These are phyloP conservation scores for Glarea lozoyensis DNA, from an alignment of 495 filamentous ascomycete species.

Conservation along the genomic window DNA sequence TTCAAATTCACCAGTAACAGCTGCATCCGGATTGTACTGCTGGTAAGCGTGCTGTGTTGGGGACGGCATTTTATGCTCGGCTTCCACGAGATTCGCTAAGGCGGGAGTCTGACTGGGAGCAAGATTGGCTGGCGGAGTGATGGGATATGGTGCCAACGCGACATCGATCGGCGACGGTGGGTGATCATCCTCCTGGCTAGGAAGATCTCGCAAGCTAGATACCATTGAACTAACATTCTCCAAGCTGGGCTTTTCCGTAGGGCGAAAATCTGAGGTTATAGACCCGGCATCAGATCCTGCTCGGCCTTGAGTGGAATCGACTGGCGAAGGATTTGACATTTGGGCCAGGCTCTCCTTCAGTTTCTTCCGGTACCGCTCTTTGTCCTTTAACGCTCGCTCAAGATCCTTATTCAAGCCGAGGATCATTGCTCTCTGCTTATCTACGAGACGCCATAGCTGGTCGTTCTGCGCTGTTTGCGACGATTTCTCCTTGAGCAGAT, in stretches of 20 bases:
- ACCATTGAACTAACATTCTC: slow-evolving; percentile 11
- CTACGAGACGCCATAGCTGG: slow-evolving; percentile 89
- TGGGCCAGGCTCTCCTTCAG: slow-evolving; percentile 65
- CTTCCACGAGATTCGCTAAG: slow-evolving; percentile 15
- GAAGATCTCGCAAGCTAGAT: slow-evolving; percentile 14
- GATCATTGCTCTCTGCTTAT: slow-evolving; percentile 92
- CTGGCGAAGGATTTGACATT: slow-evolving; percentile 30
- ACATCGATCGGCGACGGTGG: slow-evolving; percentile 41
- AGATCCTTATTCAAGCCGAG: slow-evolving; percentile 91
- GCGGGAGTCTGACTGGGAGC: slow-evolving; percentile 3
- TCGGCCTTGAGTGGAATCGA: slow-evolving; percentile 19
- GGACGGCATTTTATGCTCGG: slow-evolving; percentile 41
- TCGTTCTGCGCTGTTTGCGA: slow-evolving; percentile 79
- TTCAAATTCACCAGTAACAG: slow-evolving; percentile 30
- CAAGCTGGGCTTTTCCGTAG: background rate
- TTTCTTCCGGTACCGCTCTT: slow-evolving; percentile 87
- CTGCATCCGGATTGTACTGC: slow-evolving; percentile 42
- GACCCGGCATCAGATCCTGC: slow-evolving; percentile 15
- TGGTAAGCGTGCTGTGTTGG: slow-evolving; percentile 42
- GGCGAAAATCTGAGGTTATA: slow-evolving; percentile 5
- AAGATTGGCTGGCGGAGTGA: slow-evolving; percentile 41
- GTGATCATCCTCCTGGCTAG: slow-evolving; percentile 5
- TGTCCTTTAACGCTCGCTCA: slow-evolving; percentile 85
- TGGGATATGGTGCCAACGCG: slow-evolving; percentile 45
- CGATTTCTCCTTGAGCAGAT: slow-evolving; percentile 85